Evolutionary conservation across 1,139 yeast genomes (phyloP), one percentile per base, ranked within the genome.

Genomic region (Debaryomyces robertsiae): DNA sequence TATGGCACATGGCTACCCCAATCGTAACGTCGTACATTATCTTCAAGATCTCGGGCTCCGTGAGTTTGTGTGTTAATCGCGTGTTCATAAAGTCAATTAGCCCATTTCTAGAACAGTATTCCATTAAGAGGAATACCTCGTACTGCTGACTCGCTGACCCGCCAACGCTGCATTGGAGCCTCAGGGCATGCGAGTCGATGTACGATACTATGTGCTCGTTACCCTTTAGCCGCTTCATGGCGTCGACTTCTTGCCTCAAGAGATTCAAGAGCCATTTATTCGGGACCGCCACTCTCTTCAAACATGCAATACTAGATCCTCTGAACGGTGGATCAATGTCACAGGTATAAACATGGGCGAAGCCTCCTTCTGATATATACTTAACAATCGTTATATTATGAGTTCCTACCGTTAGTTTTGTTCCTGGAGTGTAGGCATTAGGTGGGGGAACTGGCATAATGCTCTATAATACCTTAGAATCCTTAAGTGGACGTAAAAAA

Each of bases 151-250:
- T 57, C 17, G 44, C 43, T 28, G 47, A 48, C 14, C 67, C 67
- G 32, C 61, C 65, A 27, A 67, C 62, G 30, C 42, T 42, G 36
- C 49, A 44, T 9, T 43, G 48, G 44, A 67, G 63, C 50, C 96
- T 71, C n/a, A 95, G 81, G 3, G 98, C 98, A 66, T 93, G 96
- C 2, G 96, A 88, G 63, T 94, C 98, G 47, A 86, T 87, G 58
- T 93, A 94, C 18, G 85, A 80, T 9, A 94, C 98, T 48, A 93
- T 82, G 54, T 86, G 83, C 18, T 79, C 77, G 49, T 85, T 80
- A 2, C 94, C 95, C 42, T 82, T 70, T 40, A 93, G 70, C 36
- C 94, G 74, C 60, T 90, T 71, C 95, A 86, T 86, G 9, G 89
- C 88, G 50, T 84, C 93, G 5, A 86, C 94, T 57, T 86, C 95